Conservation (phyloP, 345 rosid species). For the Cardamine occulta region DNA sequence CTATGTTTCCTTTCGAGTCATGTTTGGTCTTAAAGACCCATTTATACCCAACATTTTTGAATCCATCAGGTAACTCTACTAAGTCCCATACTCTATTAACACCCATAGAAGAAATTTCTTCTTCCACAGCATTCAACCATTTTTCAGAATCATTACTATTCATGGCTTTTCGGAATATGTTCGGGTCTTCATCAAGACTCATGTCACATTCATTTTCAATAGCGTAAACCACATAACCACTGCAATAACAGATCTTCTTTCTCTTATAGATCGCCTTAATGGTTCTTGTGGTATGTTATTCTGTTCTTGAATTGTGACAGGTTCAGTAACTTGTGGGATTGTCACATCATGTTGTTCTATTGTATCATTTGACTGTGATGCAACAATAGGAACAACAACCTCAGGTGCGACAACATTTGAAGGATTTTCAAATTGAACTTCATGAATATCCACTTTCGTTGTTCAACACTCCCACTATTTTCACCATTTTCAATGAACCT, state of each 20-base stretch:
- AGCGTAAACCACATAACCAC: neutral
- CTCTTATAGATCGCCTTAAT: neutral
- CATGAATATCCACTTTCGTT: neutral
- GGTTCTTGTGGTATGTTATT: neutral
- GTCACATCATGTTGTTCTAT: neutral
- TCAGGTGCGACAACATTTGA: neutral
- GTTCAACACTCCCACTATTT: neutral
- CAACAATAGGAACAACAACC: neutral
- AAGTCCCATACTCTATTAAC: too few relatives aligned
- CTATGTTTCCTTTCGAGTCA: too few relatives aligned
- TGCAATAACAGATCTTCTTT: neutral
- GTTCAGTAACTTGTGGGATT: neutral
- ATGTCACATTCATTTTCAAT: slow-evolving; percentile 5
- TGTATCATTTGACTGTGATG: neutral
- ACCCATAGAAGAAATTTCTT: too few relatives aligned
- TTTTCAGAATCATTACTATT: slow-evolving; percentile 5
- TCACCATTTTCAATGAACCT: neutral
- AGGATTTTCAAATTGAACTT: neutral
- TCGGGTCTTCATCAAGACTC: neutral
- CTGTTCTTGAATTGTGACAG: neutral
- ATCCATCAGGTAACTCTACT: too few relatives aligned
- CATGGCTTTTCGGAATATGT: slow-evolving; percentile 2
- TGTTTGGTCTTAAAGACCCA: too few relatives aligned
- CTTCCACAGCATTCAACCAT: neutral
- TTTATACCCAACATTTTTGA: too few relatives aligned